phyloP scores from a whole-genome alignment of 1,284 basidiomycete genomes.

The Melampsora americana region DNA sequence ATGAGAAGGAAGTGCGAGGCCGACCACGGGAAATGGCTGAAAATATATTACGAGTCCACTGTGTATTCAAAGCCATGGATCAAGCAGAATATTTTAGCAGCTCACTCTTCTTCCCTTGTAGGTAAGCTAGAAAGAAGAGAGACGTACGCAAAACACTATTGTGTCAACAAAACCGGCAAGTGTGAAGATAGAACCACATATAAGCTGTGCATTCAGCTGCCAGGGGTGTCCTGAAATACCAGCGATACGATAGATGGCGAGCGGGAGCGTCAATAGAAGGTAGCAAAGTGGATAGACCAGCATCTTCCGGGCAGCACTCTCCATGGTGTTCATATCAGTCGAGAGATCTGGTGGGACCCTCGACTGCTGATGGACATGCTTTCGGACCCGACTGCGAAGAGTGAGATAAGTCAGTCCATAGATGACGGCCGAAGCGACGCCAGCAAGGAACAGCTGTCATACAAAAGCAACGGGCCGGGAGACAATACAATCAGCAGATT shows the following conservation, averaged over 20 bases:
- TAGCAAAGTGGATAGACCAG: constrained; percentile 40
- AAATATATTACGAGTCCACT: constrained; percentile 41
- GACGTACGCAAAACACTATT: constrained; percentile 35
- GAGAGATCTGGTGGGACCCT: constrained; percentile 9
- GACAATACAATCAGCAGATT: not conserved
- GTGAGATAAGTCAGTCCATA: constrained; percentile 29
- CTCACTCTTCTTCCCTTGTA: not conserved
- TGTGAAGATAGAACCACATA: constrained; percentile 34
- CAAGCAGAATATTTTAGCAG: not conserved
- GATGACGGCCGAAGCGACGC: constrained; percentile 19
- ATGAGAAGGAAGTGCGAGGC: constrained; percentile 14
- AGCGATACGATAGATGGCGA: constrained; percentile 28
- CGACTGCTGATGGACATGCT: constrained; percentile 1
- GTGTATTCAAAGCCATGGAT: not conserved
- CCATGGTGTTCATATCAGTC: constrained; percentile 28
- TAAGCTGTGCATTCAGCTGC: constrained; percentile 30
- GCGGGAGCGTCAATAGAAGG: constrained; percentile 30
- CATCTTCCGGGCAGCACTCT: constrained; percentile 41
- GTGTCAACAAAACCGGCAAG: constrained; percentile 26
- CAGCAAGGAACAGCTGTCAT: constrained; percentile 27
- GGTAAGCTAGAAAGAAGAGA: not conserved
- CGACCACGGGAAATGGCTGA: not conserved
- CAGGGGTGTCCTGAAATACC: constrained; percentile 18
- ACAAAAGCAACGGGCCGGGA: not conserved
- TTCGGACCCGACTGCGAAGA: constrained; percentile 25